Conservation (phyloP, 169 alveolate species). For the Amoebophrya sp. region DNA sequence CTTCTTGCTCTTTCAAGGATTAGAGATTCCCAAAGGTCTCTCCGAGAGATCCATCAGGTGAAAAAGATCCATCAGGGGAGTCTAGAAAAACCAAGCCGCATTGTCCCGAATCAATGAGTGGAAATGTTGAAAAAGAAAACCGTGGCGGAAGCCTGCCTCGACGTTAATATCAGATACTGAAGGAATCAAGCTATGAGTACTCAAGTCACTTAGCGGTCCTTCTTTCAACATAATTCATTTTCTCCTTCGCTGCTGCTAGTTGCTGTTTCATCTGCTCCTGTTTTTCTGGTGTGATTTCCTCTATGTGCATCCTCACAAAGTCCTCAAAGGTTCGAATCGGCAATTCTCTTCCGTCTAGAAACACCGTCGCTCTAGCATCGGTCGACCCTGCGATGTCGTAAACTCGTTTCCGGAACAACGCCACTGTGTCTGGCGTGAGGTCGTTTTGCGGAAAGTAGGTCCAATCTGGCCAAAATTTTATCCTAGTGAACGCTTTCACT, state of each 20-base stretch:
- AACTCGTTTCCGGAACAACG: slow-evolving; percentile 87
- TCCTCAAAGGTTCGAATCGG: slow-evolving; percentile 78
- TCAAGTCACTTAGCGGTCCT: too few relatives aligned
- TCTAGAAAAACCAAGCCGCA: too few relatives aligned
- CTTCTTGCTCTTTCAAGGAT: too few relatives aligned
- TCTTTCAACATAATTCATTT: too few relatives aligned
- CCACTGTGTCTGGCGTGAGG: slow-evolving; percentile 36
- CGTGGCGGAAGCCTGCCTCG: too few relatives aligned
- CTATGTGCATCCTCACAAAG: slow-evolving; percentile 79
- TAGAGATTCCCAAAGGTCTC: too few relatives aligned
- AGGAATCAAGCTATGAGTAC: too few relatives aligned
- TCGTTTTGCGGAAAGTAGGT: not conserved
- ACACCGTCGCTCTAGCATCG: slow-evolving; percentile 68
- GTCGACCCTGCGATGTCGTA: slow-evolving; percentile 95
- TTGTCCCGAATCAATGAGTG: too few relatives aligned
- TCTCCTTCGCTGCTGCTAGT: not conserved
- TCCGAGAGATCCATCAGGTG: too few relatives aligned
- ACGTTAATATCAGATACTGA: too few relatives aligned
- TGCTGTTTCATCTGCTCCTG: not conserved
- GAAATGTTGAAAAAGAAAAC: too few relatives aligned
- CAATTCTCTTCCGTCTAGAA: slow-evolving; percentile 70
- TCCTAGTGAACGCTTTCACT: slow-evolving; percentile 39
- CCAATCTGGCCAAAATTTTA: slow-evolving; percentile 90
- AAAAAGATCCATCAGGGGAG: too few relatives aligned
- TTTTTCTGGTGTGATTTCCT: not conserved